Evolutionary conservation across 768 basidiomycete genomes (phyloP), one percentile per base, ranked within the genome.

Genomic region (Termitomyces sp.): DNA sequence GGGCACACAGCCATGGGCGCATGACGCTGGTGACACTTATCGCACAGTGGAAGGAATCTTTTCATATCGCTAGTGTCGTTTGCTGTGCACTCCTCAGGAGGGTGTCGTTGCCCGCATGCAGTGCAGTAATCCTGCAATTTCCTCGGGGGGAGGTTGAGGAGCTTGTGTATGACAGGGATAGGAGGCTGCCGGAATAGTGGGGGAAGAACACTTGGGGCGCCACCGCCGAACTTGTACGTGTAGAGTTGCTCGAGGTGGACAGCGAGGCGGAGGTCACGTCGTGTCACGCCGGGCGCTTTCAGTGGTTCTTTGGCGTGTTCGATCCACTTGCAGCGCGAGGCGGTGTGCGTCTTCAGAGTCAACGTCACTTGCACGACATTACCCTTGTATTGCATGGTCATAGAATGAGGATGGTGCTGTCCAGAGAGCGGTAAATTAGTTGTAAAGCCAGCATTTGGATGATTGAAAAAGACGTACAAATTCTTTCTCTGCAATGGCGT

Each of bases 221-320:
- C 46, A 22, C 57, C 60, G 11, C 33, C 49, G 48, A 49, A 63
- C 5, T 50, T 8, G 11, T 53, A 16, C 0, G 16, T 20, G 55
- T 62, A 68, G 8, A 66, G 56, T 0, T 28, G 60, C 63, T 86
- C 82, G n/a, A 80, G 64, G 13, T 71, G 70, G 8, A 71, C 68
- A 8, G 83, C 84, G 38, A 84, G 69, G 50, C 84, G 81, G 36
- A 84, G 58, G 63, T 87, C 85, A 35, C 81, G 81, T 6, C 71
- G 66, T 0, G 85, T 85, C 48, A 85, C 76, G 13, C 83, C 80
- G 0, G 82, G 74, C 4, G 57, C 46, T 11, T 49, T 16, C 35
- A 73, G 42, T 18, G 11, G 3, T 4, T 7, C 11, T 13, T 32
- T 13, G 36, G 28, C 6, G 2, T 0, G 35, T 12, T 24, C 20